Evolutionary conservation across 768 basidiomycete genomes (phyloP).

Genomic region (Leccinum fibrillosum): DNA sequence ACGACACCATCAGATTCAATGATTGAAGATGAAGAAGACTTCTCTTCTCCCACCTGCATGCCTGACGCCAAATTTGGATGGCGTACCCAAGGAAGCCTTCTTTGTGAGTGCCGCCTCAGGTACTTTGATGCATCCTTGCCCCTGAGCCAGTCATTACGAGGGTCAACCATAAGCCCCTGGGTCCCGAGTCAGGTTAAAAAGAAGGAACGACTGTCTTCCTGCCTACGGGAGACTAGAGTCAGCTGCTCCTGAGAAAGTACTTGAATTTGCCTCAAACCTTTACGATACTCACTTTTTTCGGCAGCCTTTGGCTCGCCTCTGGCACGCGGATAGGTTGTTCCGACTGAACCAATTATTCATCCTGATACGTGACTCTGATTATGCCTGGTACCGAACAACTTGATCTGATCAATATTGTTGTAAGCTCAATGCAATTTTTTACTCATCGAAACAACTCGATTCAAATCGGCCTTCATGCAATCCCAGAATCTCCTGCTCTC

Average conservation of each 20-base stretch:
- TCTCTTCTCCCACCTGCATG: neutral
- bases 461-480: neutral
- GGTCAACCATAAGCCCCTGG: neutral
- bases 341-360: too few species aligned
- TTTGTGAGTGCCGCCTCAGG: neutral
- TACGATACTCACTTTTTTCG: too few species aligned
- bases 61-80: neutral
- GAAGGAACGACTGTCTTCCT: too few species aligned
- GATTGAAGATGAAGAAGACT: neutral
- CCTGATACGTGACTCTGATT: too few species aligned
- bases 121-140: neutral
- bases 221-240: neutral
- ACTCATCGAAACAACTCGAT: neutral
- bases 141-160: neutral
- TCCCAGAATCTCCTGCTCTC: neutral
- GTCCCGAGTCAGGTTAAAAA: neutral
- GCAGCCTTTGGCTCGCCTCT: too few species aligned
- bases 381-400: too few species aligned
- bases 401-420: neutral
- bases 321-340: too few species aligned
- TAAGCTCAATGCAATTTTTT: neutral
- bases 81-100: neutral
- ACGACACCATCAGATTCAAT: neutral
- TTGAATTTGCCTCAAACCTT: too few species aligned
- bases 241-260: neutral